phyloP scores from a whole-genome alignment of 1,284 basidiomycete species.

The Malassezia nana region DNA sequence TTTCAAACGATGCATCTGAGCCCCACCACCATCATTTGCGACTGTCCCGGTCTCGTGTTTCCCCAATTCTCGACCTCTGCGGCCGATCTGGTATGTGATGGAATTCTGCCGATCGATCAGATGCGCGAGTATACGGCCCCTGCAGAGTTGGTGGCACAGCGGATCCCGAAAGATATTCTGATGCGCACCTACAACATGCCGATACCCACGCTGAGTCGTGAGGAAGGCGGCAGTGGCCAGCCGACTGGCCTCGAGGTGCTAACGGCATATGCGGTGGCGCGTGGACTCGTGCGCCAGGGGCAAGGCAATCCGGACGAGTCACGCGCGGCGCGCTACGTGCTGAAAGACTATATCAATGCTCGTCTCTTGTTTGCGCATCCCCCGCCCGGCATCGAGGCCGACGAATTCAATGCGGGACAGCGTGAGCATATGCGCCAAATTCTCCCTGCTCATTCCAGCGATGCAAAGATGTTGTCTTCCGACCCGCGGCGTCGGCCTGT shows the following conservation, averaged over 20 bases:
- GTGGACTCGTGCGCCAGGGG: constrained; percentile 83
- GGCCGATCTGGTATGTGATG: constrained; percentile 90
- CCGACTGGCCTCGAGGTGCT: constrained; percentile 75
- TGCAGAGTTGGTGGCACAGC: constrained; percentile 64
- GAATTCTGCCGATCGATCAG: constrained; percentile 94
- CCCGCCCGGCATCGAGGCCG: constrained; percentile 59
- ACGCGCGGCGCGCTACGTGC: constrained; percentile 76
- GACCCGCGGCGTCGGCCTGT: constrained; percentile 18
- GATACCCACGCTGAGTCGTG: constrained; percentile 60
- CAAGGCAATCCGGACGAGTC: constrained; percentile 97
- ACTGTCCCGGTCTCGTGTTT: constrained; percentile 97
- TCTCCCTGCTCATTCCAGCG: constrained; percentile 27
- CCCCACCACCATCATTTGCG: constrained; percentile 77
- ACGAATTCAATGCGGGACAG: constrained; percentile 68
- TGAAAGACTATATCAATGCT: constrained; percentile 96
- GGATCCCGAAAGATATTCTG: constrained; percentile 74
- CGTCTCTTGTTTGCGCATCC: constrained; percentile 80
- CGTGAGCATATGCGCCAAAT: constrained; percentile 57
- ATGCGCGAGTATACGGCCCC: constrained; percentile 90
- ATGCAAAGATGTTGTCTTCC: constrained; percentile 15
- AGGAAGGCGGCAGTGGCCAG: constrained; percentile 74
- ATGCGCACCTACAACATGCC: constrained; percentile 80
- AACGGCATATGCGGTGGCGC: constrained; percentile 65
- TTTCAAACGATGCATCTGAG: constrained; percentile 96
- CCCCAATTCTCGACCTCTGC: constrained; percentile 67